A percentile compares a stretch with the other conserved stretches of the same genome.
Conservation (phyloP, 257 asterid genomes). For the Nicotiana knightiana region DNA sequence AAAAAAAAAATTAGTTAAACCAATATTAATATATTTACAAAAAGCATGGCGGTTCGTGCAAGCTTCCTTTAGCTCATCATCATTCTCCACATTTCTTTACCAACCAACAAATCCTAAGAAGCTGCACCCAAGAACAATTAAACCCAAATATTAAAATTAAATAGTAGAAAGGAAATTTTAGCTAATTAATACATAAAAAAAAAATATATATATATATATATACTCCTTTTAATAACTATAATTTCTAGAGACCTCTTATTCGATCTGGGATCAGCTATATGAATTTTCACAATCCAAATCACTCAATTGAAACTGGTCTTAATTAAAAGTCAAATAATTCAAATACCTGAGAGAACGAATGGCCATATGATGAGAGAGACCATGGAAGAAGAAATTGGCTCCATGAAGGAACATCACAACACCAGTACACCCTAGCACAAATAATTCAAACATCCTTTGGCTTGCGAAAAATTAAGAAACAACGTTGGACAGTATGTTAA, state of each 20-base stretch:
- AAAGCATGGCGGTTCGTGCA: background rate
- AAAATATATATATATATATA: background rate
- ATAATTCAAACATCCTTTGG: slow-evolving; percentile 39
- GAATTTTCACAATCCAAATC: background rate
- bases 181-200: background rate
- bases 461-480: no score
- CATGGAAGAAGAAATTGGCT: slow-evolving; percentile 53
- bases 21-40: background rate
- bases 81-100: slow-evolving; percentile 16
- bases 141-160: background rate
- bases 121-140: slow-evolving; percentile 19
- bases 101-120: slow-evolving; percentile 51
- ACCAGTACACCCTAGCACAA: slow-evolving; percentile 63
- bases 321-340: background rate
- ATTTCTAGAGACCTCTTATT: no score
- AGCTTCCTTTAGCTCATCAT: background rate
- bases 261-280: background rate
- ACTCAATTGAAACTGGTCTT: background rate
- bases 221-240: no score
- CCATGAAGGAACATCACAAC: slow-evolving; percentile 66
- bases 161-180: background rate
- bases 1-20: no score
- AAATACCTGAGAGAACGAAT: slow-evolving; percentile 46
- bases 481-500: no score
- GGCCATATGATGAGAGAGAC: slow-evolving; percentile 36